Conservation (phyloP, 2,329 filamentous ascomycete species). For the Tolypocladium cylindrosporum region DNA sequence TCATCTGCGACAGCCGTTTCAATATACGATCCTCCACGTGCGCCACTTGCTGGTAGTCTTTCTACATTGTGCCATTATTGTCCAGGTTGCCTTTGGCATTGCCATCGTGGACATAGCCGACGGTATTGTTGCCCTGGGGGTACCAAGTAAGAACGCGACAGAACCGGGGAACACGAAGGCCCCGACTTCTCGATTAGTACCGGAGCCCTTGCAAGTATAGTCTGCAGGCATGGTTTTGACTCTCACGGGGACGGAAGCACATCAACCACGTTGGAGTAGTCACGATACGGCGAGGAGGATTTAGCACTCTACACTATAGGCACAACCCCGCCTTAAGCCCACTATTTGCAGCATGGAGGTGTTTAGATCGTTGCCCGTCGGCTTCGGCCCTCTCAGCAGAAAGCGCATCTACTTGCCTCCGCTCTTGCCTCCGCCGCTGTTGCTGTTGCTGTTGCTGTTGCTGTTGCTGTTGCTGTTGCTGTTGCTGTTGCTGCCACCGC, state of each 20-base stretch:
- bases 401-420: neutral
- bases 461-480: constrained; percentile 17
- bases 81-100: no score
- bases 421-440: constrained; percentile 2
- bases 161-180: no score
- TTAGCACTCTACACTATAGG: no score
- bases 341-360: neutral
- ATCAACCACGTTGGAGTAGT: no score
- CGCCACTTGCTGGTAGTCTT: no score
- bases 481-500: constrained; percentile 26
- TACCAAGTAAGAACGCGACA: neutral
- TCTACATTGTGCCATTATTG: no score
- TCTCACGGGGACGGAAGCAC: no score
- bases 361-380: neutral
- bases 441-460: constrained; percentile 3
- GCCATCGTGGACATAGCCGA: no score
- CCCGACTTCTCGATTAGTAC: constrained; percentile 51
- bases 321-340: no score
- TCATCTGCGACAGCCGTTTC: neutral
- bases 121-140: constrained; percentile 42
- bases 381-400: neutral
- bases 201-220: constrained; percentile 37
- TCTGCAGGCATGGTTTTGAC: constrained; percentile 4
- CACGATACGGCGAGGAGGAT: no score
- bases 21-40: no score